Evolutionary conservation across 129 eudicot genomes (phyloP).

Genomic region (Silybum marianum): DNA sequence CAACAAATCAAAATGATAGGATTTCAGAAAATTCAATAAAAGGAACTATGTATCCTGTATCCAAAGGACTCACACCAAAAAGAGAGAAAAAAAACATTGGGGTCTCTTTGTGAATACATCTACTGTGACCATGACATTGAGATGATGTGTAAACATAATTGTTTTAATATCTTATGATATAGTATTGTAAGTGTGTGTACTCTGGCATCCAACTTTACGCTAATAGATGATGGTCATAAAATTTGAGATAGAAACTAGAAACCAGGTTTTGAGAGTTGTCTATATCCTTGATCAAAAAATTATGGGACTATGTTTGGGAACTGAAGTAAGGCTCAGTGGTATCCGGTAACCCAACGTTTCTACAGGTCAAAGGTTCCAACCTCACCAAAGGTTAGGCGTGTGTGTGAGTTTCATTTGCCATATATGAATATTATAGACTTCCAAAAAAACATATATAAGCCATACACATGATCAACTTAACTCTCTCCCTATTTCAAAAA

Average conservation of each 20-base stretch:
- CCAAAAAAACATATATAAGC: neutral
- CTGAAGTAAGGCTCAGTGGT: neutral
- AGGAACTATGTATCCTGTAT: neutral
- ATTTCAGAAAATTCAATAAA: neutral
- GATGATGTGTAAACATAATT: neutral
- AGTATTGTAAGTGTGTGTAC: neutral
- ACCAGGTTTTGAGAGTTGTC: neutral
- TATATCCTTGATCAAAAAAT: neutral
- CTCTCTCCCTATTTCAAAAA: neutral
- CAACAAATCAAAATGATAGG: neutral
- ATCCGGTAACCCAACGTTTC: neutral
- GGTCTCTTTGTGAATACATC: neutral
- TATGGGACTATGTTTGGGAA: neutral
- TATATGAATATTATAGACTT: neutral
- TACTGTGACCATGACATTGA: neutral
- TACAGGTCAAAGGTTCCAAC: neutral
- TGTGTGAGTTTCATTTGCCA: neutral
- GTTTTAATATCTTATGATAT: neutral
- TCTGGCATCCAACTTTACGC: neutral
- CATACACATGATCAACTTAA: neutral
- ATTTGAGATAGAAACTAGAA: neutral
- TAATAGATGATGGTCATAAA: neutral
- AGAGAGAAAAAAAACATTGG: neutral
- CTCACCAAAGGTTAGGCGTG: neutral
- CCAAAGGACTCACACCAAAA: neutral